Evolutionary conservation across 2,329 filamentous ascomycete genomes (phyloP).

Genomic region (Hyphodiscus sp.): DNA sequence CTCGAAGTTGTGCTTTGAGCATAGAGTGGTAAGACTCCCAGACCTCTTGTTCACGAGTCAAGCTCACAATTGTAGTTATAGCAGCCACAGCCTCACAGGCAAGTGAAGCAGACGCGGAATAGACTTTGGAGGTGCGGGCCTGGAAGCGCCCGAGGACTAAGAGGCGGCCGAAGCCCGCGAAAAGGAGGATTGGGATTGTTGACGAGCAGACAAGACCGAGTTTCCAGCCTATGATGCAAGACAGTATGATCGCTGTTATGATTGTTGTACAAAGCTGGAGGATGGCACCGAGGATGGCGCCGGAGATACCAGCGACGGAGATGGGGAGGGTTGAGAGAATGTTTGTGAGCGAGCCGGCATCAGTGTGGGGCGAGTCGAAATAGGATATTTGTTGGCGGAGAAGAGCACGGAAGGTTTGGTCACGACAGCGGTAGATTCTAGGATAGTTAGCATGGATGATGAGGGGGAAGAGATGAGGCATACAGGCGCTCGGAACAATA

Average conservation of each 20-base stretch:
- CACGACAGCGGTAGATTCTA: slow-evolving; percentile 68
- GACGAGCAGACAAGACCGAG: slow-evolving; percentile 75
- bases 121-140: slow-evolving; percentile 69
- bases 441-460: too few species aligned
- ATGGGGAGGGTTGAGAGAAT: slow-evolving; percentile 88
- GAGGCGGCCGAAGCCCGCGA: slow-evolving; percentile 82
- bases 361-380: slow-evolving; percentile 86
- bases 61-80: slow-evolving; percentile 84
- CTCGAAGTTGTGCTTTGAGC: slow-evolving; percentile 59
- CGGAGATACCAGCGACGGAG: slow-evolving; percentile 79
- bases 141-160: slow-evolving; percentile 77
- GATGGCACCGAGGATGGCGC: slow-evolving; percentile 80
- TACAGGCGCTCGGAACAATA: slow-evolving; percentile 64
- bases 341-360: slow-evolving; percentile 77
- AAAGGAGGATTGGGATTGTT: slow-evolving; percentile 69
- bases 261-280: slow-evolving; percentile 76
- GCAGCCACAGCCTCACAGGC: slow-evolving; percentile 90
- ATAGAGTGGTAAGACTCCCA: slow-evolving; percentile 61
- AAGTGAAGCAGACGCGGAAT: slow-evolving; percentile 74
- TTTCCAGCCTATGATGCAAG: slow-evolving; percentile 77
- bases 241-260: slow-evolving; percentile 62
- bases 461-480: too few species aligned
- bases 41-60: slow-evolving; percentile 82
- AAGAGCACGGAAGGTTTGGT: slow-evolving; percentile 77
- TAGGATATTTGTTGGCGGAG: slow-evolving; percentile 89